These are phyloP conservation scores for Lentinula guzmanii DNA, from an alignment of 768 basidiomycete species.

Conservation along the genomic window DNA sequence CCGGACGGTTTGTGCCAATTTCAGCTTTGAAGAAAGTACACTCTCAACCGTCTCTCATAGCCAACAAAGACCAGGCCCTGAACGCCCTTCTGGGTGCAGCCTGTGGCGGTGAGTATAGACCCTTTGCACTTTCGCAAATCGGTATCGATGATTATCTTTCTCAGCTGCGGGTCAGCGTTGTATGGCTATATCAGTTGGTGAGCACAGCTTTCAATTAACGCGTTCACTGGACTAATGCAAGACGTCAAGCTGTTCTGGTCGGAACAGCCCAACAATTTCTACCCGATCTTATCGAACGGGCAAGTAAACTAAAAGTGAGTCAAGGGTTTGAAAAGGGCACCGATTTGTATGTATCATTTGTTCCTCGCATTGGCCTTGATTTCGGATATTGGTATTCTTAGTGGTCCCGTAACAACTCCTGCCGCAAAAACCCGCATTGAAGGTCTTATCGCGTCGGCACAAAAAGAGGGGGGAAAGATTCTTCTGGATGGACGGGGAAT, in stretches of 20 bases:
- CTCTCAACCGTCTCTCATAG: slow-evolving; percentile 27
- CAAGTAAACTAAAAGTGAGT: slow-evolving; percentile 71
- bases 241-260: slow-evolving; percentile 63
- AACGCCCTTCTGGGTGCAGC: slow-evolving; percentile 93
- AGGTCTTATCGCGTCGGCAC: slow-evolving; percentile 65
- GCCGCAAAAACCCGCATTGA: slow-evolving; percentile 75
- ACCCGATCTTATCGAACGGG: slow-evolving; percentile 79
- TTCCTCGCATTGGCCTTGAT: not conserved
- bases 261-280: slow-evolving; percentile 78
- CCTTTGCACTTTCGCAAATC: not conserved
- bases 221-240: not conserved
- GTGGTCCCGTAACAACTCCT: slow-evolving; percentile 79
- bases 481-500: slow-evolving; percentile 79
- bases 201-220: slow-evolving; percentile 15
- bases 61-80: slow-evolving; percentile 89
- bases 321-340: slow-evolving; percentile 87
- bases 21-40: not conserved
- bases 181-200: slow-evolving; percentile 93
- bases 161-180: slow-evolving; percentile 93
- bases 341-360: slow-evolving; percentile 53
- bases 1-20: slow-evolving; percentile 63
- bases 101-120: slow-evolving; percentile 61
- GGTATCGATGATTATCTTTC: slow-evolving; percentile 7
- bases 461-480: slow-evolving; percentile 79
- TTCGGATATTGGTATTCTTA: slow-evolving; percentile 17